Percentiles rank a stretch among this genome's conserved stretches.
Evolutionary conservation across 2,329 filamentous ascomycete genomes (phyloP).

Genomic region (Emergomyces orientalis): DNA sequence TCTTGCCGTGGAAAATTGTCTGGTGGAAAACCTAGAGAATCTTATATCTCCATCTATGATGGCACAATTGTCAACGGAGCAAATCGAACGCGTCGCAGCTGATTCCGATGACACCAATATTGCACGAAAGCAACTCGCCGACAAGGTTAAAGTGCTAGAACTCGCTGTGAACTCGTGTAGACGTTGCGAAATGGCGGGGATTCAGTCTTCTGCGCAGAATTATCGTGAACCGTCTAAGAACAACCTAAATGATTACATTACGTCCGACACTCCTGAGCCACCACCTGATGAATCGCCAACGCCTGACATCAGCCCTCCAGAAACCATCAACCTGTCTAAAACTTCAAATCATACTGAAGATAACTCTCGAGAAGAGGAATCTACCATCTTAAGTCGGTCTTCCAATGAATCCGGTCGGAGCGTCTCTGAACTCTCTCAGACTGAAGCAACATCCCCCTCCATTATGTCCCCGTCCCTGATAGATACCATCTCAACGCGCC

Average conservation of each 20-base stretch:
- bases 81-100: slow-evolving; percentile 19
- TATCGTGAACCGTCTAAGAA: slow-evolving; percentile 10
- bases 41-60: slow-evolving; percentile 27
- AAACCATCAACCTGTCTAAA: neutral
- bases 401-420: slow-evolving; percentile 5
- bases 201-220: slow-evolving; percentile 13
- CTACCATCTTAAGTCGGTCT: neutral
- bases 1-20: slow-evolving; percentile 31
- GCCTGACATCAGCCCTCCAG: slow-evolving; percentile 2
- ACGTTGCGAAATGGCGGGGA: slow-evolving; percentile 16
- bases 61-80: slow-evolving; percentile 24
- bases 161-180: slow-evolving; percentile 14
- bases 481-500: neutral
- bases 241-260: slow-evolving; percentile 6
- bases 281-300: slow-evolving; percentile 5
- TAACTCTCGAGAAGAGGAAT: neutral
- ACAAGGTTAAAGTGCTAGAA: slow-evolving; percentile 15
- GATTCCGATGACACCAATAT: slow-evolving; percentile 18
- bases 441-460: slow-evolving; percentile 3
- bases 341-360: neutral
- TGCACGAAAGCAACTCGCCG: slow-evolving; percentile 9
- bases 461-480: neutral
- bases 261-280: slow-evolving; percentile 4
- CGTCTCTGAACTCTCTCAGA: slow-evolving; percentile 1
- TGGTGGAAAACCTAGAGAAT: slow-evolving; percentile 27